These are phyloP conservation scores for Colletotrichum musae DNA, from an alignment of 2,329 filamentous ascomycete genomes.

Conservation along the genomic window DNA sequence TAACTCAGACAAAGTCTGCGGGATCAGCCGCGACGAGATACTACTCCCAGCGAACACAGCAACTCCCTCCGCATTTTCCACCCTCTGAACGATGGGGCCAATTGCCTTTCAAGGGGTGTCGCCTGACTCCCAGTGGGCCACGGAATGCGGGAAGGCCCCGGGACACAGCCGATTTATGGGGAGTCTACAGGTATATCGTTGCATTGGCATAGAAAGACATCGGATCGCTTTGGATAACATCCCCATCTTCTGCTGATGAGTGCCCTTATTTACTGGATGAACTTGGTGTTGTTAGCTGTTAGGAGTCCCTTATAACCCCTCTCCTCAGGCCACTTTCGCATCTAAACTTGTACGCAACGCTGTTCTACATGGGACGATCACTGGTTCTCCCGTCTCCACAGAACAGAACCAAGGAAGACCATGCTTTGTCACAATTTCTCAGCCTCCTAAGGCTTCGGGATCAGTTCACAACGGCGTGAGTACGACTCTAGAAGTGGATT, in stretches of 20 bases:
- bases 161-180: not conserved
- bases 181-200: constrained; percentile 12
- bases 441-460: not conserved
- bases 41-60: too few species aligned
- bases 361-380: not conserved
- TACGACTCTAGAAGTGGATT: not conserved
- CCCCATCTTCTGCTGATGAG: not conserved
- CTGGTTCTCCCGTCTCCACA: not conserved
- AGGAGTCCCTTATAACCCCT: not conserved
- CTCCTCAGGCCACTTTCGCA: not conserved
- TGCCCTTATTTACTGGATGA: not conserved
- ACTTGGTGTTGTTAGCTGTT: not conserved
- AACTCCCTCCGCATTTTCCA: too few species aligned
- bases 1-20: too few species aligned
- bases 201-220: constrained; percentile 12
- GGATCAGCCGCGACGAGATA: too few species aligned
- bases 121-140: not conserved
- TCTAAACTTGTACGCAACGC: not conserved
- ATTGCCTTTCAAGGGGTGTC: not conserved
- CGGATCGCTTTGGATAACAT: constrained; percentile 4
- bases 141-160: not conserved
- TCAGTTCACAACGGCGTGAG: not conserved
- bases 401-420: not conserved
- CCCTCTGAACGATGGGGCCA: not conserved
- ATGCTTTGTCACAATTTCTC: constrained; percentile 22